Percentiles rank a stretch among this genome's conserved stretches.
phyloP scores from a whole-genome alignment of 306 rosid genomes.

The Trifolium dubium region DNA sequence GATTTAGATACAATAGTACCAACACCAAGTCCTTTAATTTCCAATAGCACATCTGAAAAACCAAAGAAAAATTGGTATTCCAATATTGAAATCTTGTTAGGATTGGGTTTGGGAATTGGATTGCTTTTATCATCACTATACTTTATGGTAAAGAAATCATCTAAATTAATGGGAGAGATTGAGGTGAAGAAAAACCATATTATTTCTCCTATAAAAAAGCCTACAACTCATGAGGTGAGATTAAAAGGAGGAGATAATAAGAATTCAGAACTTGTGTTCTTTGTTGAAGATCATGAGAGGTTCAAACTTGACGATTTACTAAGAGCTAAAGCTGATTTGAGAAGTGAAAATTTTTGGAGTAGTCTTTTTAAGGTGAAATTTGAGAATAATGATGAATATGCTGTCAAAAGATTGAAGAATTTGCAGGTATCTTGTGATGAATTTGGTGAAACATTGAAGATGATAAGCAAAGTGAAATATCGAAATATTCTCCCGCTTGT shows the following conservation, averaged over 20 bases:
- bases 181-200: constrained; percentile 32
- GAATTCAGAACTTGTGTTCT: constrained; percentile 63
- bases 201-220: constrained; percentile 42
- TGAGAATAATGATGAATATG: constrained; percentile 57
- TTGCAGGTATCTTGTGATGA: constrained; percentile 62
- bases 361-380: constrained; percentile 70
- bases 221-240: constrained; percentile 31
- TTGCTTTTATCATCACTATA: constrained; percentile 42
- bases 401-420: constrained; percentile 76
- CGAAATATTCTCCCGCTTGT: constrained; percentile 70
- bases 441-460: constrained; percentile 59
- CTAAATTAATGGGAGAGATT: constrained; percentile 21
- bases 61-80: neutral
- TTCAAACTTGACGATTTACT: constrained; percentile 71
- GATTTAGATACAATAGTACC: neutral
- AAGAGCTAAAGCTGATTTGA: constrained; percentile 65
- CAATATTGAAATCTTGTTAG: neutral
- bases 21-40: constrained; percentile 32
- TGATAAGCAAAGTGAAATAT: constrained; percentile 61
- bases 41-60: neutral
- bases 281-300: constrained; percentile 64
- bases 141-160: constrained; percentile 45
- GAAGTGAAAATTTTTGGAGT: constrained; percentile 59
- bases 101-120: constrained; percentile 37
- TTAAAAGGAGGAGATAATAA: constrained; percentile 18